These are phyloP conservation scores for Saccharum hybrid DNA, from an alignment of 202 grass and related monocot genomes.

Conservation along the genomic window DNA sequence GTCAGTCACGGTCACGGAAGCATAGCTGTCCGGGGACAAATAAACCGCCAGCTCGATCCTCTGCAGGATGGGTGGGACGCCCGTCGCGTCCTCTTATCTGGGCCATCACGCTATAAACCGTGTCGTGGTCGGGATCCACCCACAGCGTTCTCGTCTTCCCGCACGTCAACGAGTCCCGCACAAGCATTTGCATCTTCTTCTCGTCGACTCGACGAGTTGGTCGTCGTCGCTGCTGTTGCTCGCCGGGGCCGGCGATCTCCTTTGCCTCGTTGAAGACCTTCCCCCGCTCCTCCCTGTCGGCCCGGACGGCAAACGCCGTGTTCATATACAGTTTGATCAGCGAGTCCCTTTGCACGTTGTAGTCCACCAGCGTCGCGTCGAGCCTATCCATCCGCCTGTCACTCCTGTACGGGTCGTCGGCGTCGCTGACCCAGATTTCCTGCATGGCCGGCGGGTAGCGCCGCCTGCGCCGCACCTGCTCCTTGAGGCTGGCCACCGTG, in stretches of 20 bases:
- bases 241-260: too few species aligned
- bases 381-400: too few species aligned
- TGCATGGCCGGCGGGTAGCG: neutral
- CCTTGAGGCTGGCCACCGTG: slow-evolving; percentile 11
- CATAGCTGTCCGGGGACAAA: too few species aligned
- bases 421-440: neutral
- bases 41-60: neutral
- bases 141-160: neutral
- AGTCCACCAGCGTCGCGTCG: neutral
- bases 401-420: too few species aligned
- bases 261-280: too few species aligned
- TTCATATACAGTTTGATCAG: neutral
- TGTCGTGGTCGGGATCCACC: neutral
- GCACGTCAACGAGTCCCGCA: too few species aligned
- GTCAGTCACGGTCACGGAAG: too few species aligned
- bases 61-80: neutral
- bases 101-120: neutral
- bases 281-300: neutral
- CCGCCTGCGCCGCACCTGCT: neutral
- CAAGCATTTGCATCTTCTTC: too few species aligned
- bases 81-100: neutral
- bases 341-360: neutral
- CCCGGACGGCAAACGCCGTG: fast-evolving
- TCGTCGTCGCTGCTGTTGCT: too few species aligned
- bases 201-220: too few species aligned